A percentile compares a stretch with the other conserved stretches of the same genome.
Evolutionary conservation across 306 rosid species (phyloP).

Genomic region (Vigna radiata): DNA sequence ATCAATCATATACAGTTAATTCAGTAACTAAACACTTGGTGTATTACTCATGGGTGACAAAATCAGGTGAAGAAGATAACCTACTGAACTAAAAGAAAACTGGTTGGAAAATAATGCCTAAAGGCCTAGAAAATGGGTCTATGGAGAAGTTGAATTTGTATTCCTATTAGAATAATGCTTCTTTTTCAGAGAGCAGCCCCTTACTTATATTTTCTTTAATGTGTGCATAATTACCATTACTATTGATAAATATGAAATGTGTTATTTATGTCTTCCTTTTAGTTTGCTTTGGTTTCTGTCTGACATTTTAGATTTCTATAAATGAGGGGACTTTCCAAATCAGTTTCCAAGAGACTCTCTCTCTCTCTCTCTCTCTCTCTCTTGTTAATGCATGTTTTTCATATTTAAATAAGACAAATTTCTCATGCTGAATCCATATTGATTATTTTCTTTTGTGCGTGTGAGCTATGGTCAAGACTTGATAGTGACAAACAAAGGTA

Average conservation of each 20-base stretch:
- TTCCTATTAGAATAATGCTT: neutral
- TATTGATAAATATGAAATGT: neutral
- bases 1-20: neutral
- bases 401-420: neutral
- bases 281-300: neutral
- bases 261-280: conserved; percentile 10
- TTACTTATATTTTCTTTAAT: neutral
- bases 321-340: neutral
- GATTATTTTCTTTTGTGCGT: neutral
- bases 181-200: neutral
- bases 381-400: neutral
- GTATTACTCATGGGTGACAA: neutral
- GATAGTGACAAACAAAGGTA: conserved; percentile 12
- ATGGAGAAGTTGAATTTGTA: neutral
- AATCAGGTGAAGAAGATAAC: neutral
- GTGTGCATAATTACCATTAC: conserved; percentile 6
- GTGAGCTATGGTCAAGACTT: neutral
- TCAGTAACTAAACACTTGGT: neutral
- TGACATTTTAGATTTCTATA: neutral
- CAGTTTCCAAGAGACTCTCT: conserved; percentile 14
- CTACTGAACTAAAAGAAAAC: neutral
- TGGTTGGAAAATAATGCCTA: neutral
- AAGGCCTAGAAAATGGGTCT: neutral
- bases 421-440: conserved; percentile 1
- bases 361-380: conserved; percentile 5